phyloP scores from a whole-genome alignment of 305 asterid genomes.

The Fraxinus greggii region DNA sequence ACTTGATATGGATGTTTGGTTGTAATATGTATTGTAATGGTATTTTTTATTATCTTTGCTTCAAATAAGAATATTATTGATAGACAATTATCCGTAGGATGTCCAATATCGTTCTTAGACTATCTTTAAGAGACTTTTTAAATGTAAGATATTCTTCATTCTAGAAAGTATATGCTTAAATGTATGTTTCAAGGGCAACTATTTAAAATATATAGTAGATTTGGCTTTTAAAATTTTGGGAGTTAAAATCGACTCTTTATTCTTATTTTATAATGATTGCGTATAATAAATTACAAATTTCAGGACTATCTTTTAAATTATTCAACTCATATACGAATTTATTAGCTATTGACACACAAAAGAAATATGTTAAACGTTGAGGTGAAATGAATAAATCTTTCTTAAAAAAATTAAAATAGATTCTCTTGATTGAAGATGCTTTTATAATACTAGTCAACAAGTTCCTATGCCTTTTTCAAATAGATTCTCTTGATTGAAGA shows the following conservation, averaged over 20 bases:
- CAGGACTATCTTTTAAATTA: no score
- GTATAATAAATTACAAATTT: no score
- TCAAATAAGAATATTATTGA: neutral
- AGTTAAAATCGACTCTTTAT: neutral
- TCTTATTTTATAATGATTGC: neutral
- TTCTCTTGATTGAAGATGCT: no score
- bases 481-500: no score
- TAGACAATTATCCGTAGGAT: neutral
- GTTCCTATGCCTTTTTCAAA: no score
- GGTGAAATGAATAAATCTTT: neutral
- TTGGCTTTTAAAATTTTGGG: neutral
- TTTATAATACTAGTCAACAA: no score
- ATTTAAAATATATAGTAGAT: neutral
- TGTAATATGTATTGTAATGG: neutral
- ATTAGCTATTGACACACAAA: neutral
- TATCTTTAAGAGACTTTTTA: neutral
- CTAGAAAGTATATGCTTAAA: neutral
- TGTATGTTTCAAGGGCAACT: neutral
- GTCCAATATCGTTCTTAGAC: neutral
- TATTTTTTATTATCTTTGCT: neutral
- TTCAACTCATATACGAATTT: no score
- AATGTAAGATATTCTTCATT: neutral
- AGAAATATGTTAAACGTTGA: neutral
- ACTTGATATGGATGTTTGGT: neutral
- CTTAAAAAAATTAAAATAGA: no score